These are phyloP conservation scores for Dichotomopilus funicola DNA, from an alignment of 2,329 filamentous ascomycete species.

Conservation along the genomic window DNA sequence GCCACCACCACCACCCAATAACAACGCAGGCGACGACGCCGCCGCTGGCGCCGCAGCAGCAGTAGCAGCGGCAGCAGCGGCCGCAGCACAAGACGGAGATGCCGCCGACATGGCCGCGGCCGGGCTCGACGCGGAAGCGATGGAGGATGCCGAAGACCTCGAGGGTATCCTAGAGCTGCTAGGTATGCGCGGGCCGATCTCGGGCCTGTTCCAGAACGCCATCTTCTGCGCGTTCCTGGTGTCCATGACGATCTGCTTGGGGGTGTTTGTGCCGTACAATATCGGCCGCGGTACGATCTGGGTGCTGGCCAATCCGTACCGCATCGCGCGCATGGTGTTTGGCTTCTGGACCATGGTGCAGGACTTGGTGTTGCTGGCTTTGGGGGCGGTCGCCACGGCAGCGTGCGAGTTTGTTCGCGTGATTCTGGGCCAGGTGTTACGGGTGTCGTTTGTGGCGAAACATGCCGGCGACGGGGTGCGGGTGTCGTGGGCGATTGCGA, in stretches of 20 bases:
- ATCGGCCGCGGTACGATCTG: slow-evolving; percentile 80
- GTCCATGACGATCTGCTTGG: slow-evolving; percentile 74
- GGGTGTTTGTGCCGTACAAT: slow-evolving; percentile 87
- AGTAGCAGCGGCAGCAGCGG: slow-evolving; percentile 16
- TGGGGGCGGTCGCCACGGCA: slow-evolving; percentile 46
- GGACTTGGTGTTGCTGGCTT: slow-evolving; percentile 61
- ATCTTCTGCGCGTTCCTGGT: slow-evolving; percentile 91
- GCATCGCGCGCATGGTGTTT: slow-evolving; percentile 67
- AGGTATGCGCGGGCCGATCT: slow-evolving; percentile 89
- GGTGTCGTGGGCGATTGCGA: slow-evolving; percentile 38
- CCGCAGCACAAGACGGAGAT: slow-evolving; percentile 44
- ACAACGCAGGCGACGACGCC: too few species aligned
- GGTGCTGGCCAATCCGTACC: slow-evolving; percentile 69
- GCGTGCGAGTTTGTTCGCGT: slow-evolving; percentile 30
- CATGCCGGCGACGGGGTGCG: slow-evolving; percentile 12
- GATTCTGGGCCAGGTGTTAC: slow-evolving; percentile 25
- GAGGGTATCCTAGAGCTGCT: slow-evolving; percentile 95
- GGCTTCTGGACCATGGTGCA: slow-evolving; percentile 71
- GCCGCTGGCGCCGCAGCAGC: too few species aligned
- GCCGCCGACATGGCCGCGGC: slow-evolving; percentile 59
- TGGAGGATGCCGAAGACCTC: slow-evolving; percentile 86
- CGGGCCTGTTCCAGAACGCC: slow-evolving; percentile 86
- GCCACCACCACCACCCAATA: too few species aligned
- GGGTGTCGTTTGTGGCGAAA: slow-evolving; percentile 3
- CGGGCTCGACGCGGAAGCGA: slow-evolving; percentile 61